Evolutionary conservation across 2,329 filamentous ascomycete genomes (phyloP).

Genomic region (Stemphylium vesicarium): DNA sequence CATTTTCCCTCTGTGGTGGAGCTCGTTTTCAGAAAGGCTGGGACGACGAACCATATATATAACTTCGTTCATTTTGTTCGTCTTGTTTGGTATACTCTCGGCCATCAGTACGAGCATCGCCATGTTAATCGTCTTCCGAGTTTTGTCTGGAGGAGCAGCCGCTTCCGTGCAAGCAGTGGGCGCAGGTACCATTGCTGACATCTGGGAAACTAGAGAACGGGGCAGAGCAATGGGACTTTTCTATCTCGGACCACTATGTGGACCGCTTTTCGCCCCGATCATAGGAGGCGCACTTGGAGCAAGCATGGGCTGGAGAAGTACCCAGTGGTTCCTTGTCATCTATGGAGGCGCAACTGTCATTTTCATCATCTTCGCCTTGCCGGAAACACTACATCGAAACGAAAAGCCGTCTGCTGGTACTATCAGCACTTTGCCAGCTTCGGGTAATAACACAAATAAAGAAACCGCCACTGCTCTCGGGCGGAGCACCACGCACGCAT

Average conservation of each 20-base stretch:
- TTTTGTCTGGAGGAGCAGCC: slow-evolving; percentile 46
- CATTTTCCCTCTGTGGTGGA: slow-evolving; percentile 52
- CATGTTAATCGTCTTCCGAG: slow-evolving; percentile 48
- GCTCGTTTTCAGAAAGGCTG: slow-evolving; percentile 46
- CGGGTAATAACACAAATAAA: slow-evolving; percentile 11
- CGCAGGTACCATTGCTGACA: slow-evolving; percentile 47
- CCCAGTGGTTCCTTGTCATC: slow-evolving; percentile 49
- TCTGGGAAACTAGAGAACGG: slow-evolving; percentile 48
- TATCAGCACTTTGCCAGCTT: neutral
- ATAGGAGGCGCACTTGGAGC: slow-evolving; percentile 46
- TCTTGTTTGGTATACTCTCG: slow-evolving; percentile 41
- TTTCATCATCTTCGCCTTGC: slow-evolving; percentile 43
- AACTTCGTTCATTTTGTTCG: slow-evolving; percentile 43
- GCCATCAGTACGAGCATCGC: slow-evolving; percentile 45
- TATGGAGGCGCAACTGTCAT: slow-evolving; percentile 44
- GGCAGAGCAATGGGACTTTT: slow-evolving; percentile 50
- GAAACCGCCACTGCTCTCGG: slow-evolving; percentile 24
- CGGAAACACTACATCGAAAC: slow-evolving; percentile 38
- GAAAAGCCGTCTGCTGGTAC: slow-evolving; percentile 14
- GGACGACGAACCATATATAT: slow-evolving; percentile 48
- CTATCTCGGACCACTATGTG: slow-evolving; percentile 49
- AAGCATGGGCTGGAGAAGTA: slow-evolving; percentile 47
- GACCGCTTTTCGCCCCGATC: slow-evolving; percentile 48
- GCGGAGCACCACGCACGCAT: slow-evolving; percentile 43
- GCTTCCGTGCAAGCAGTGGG: slow-evolving; percentile 49